Evolutionary conservation across 441 rosid species (phyloP).

Genomic region (Gossypium davidsonii): DNA sequence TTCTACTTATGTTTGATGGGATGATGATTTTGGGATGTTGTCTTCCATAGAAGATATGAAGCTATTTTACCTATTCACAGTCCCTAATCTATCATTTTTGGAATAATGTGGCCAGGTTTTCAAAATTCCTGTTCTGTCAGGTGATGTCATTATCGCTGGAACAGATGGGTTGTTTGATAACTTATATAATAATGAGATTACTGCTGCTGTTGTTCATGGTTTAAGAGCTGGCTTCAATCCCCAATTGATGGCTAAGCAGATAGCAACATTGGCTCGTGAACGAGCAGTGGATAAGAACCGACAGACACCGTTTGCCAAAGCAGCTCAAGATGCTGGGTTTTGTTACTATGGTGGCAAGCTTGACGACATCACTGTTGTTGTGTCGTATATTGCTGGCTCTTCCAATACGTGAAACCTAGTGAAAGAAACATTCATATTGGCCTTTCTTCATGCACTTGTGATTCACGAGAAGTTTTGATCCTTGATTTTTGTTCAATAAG

Average conservation of each 20-base stretch:
- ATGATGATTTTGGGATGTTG: not conserved
- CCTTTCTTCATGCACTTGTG: not conserved
- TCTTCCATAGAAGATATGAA: not conserved
- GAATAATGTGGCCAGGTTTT: slow-evolving; percentile 49
- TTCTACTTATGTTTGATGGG: not conserved
- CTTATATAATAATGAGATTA: slow-evolving; percentile 72
- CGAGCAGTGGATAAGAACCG: slow-evolving; percentile 65
- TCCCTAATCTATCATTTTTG: not conserved
- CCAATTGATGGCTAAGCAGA: slow-evolving; percentile 70
- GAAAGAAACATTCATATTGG: not conserved
- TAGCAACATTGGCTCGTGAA: slow-evolving; percentile 78
- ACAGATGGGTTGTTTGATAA: slow-evolving; percentile 92
- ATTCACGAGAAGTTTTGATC: not conserved
- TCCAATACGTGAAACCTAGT: slow-evolving; percentile 1
- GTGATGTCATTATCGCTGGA: slow-evolving; percentile 87
- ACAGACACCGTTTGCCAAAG: slow-evolving; percentile 80
- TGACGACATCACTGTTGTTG: slow-evolving; percentile 92
- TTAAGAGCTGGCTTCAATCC: slow-evolving; percentile 66
- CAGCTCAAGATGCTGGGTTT: slow-evolving; percentile 92
- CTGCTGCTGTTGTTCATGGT: slow-evolving; percentile 69
- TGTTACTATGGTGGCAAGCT: slow-evolving; percentile 90
- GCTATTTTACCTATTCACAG: not conserved
- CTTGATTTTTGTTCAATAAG: not conserved
- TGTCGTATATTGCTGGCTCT: slow-evolving; percentile 54
- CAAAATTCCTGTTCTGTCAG: slow-evolving; percentile 59